Conservation (phyloP, 2,329 filamentous ascomycete genomes). For the Apiospora marii region DNA sequence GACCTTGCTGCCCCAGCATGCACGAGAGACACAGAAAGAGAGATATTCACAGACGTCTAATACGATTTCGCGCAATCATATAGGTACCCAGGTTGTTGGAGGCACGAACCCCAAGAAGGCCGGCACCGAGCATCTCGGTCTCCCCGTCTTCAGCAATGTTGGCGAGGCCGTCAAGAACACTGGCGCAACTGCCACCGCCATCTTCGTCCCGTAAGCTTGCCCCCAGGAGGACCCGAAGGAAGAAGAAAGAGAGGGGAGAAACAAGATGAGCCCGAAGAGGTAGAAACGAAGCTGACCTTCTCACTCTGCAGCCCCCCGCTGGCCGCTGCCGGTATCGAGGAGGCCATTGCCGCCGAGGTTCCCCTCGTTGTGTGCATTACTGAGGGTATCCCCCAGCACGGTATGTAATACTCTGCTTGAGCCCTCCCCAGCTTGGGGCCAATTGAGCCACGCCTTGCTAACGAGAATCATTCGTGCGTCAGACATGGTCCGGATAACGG, state of each 20-base stretch:
- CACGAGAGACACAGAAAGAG: background rate
- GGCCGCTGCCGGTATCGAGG: conserved; percentile 94
- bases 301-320: conserved; percentile 76
- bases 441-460: conserved; percentile 27
- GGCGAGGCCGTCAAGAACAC: conserved; percentile 88
- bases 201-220: conserved; percentile 89
- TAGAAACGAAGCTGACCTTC: background rate
- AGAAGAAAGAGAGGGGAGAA: background rate
- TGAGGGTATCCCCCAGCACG: conserved; percentile 96
- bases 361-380: conserved; percentile 97
- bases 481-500: conserved; percentile 99
- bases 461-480: background rate
- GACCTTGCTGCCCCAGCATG: conserved; percentile 26
- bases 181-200: conserved; percentile 88
- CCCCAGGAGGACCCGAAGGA: background rate
- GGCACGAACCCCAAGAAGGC: conserved; percentile 99
- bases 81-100: conserved; percentile 96
- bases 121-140: conserved; percentile 85
- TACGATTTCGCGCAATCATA: conserved; percentile 28
- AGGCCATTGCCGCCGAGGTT: conserved; percentile 92
- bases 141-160: conserved; percentile 92
- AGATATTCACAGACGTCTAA: conserved; percentile 10
- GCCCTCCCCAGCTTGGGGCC: background rate
- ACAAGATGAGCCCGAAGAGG: background rate
- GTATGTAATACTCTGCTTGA: conserved; percentile 52